Base-by-base conservation (phyloP, 345 rosid genomes). In the Citrus reticulata region DNA sequence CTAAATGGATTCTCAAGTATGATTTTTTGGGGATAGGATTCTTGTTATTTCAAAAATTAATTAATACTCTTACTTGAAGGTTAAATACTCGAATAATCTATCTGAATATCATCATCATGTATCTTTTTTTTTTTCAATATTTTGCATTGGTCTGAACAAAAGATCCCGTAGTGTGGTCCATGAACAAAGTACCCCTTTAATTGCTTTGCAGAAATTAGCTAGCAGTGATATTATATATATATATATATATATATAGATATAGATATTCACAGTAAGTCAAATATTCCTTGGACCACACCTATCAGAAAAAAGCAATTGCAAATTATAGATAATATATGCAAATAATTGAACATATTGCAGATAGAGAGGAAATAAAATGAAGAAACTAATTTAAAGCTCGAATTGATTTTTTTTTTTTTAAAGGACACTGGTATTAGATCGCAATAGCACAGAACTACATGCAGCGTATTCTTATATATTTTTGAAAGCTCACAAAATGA, bases 261-360 rank as follows among this genome's bases (percentile, higher is more conserved):
- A 58, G 2, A 9, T 19, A 55, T 73, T 80, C 60, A 14, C 60
- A 74, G 61, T 74, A 79, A 72, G 70, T 81, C 80, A 82, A 81
- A 77, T 68, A 74, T 79, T 77, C 84, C 71, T 73, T 88, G 84
- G 76, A 82, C 85, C 87, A 73, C 83, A 27, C 29, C 39, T 24
- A 29, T 42, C 62, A 9, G 10, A 49, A 54, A 74, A 80, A 82
- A 78, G 81, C 72, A 69, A 46, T 30, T 40, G 30, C 32, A 35
- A 49, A 46, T 10, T 24, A 24, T n/a, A 60, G 7, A 60, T 25
- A 7, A 13, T 24, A 17, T 22, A 51, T 51, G 57, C 57, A 51
- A 51, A 16, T 51, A 51, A 42, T 42, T 42, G 51, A 46, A 46
- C 5, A 46, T 11, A 46, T 13, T 46, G 51, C 17, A 46, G 20